These are phyloP conservation scores for Camelina hispida DNA, from an alignment of 345 rosid species.

Conservation along the genomic window DNA sequence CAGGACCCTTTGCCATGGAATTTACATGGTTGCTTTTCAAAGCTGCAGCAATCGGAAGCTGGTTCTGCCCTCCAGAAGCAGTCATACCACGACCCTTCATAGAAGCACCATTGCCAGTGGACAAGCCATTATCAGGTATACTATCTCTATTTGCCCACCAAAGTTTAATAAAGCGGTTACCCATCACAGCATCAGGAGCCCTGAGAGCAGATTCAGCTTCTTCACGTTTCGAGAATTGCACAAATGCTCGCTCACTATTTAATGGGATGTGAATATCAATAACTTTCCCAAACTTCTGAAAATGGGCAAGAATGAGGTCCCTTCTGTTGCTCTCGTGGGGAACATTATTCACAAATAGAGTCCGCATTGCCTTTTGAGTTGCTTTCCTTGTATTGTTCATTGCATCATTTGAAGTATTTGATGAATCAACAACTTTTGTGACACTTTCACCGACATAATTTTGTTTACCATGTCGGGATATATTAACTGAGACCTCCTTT, in stretches of 20 bases:
- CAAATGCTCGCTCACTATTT: constrained; percentile 87
- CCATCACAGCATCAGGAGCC: constrained; percentile 99
- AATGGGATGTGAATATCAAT: constrained; percentile 83
- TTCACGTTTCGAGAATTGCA: constrained; percentile 92
- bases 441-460: constrained; percentile 45
- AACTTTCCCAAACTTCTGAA: constrained; percentile 87
- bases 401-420: constrained; percentile 52
- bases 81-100: constrained; percentile 50
- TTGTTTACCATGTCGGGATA: constrained; percentile 58
- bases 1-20: constrained; percentile 45
- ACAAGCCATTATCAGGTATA: constrained; percentile 62
- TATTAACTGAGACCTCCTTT: constrained; percentile 54
- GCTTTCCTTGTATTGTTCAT: constrained; percentile 56
- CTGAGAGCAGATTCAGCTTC: constrained; percentile 95
- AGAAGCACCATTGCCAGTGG: constrained; percentile 50
- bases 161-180: constrained; percentile 94
- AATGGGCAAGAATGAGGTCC: constrained; percentile 90
- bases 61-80: constrained; percentile 49
- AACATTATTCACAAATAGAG: constrained; percentile 84
- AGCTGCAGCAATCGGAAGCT: constrained; percentile 50
- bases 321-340: constrained; percentile 80
- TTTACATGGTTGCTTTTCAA: constrained; percentile 58
- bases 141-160: constrained; percentile 99
- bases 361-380: constrained; percentile 81
- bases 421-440: constrained; percentile 44